These are phyloP conservation scores for Citrus unshiu DNA, from an alignment of 345 rosid species.

Conservation along the genomic window DNA sequence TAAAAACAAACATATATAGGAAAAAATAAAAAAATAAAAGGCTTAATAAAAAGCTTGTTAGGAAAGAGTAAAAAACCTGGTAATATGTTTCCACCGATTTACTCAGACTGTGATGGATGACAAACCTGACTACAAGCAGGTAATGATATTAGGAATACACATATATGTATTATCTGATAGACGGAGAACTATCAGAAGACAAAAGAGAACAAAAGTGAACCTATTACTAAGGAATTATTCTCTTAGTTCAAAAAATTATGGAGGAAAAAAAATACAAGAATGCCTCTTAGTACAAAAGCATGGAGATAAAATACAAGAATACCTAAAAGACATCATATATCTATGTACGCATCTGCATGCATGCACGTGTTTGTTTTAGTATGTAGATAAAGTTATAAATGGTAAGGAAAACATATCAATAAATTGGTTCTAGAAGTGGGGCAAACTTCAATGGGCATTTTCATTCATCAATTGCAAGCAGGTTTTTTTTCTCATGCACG, in stretches of 20 bases:
- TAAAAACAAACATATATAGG: neutral
- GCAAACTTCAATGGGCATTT: neutral
- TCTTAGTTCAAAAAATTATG: neutral
- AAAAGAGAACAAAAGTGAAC: neutral
- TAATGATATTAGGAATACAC: slow-evolving; percentile 5
- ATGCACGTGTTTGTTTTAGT: neutral
- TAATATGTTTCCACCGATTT: slow-evolving; percentile 99
- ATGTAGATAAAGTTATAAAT: neutral
- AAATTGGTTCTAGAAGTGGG: neutral
- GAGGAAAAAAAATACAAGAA: neutral
- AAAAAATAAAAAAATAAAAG: neutral
- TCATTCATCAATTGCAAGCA: neutral
- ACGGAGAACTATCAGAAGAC: too few relatives aligned
- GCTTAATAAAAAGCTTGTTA: neutral
- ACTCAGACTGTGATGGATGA: slow-evolving; percentile 98
- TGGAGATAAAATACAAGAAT: neutral
- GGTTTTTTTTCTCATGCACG: neutral
- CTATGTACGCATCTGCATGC: neutral
- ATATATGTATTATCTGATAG: neutral
- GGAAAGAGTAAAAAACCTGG: slow-evolving; percentile 52
- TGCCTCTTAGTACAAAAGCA: neutral
- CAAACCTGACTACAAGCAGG: slow-evolving; percentile 84
- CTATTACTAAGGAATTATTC: neutral
- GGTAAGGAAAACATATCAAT: neutral
- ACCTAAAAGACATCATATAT: neutral